Evolutionary conservation across 768 basidiomycete species (phyloP).

Genomic region (Trametes gibbosa): DNA sequence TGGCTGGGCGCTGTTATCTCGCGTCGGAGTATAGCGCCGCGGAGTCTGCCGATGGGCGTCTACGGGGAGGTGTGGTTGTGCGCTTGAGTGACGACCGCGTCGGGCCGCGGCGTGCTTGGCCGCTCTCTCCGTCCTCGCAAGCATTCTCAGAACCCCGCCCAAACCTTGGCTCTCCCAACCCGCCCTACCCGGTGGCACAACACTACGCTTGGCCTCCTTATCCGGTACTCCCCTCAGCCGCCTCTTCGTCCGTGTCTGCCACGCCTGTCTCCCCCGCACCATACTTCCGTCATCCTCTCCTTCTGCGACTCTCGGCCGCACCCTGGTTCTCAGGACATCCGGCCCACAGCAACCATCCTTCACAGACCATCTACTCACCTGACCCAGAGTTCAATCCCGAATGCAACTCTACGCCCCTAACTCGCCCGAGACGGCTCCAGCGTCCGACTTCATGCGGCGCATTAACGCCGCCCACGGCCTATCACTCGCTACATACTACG

Average conservation of each 20-base stretch:
- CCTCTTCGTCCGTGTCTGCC: background rate
- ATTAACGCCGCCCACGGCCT: slow-evolving; percentile 50
- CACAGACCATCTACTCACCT: slow-evolving; percentile 3
- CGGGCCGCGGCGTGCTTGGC: background rate
- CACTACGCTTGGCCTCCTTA: too few species aligned
- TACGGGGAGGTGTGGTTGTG: too few species aligned
- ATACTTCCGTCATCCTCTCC: background rate
- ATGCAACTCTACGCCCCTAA: slow-evolving; percentile 42
- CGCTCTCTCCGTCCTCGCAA: background rate
- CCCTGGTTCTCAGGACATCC: background rate
- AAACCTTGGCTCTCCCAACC: slow-evolving; percentile 1
- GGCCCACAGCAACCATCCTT: background rate
- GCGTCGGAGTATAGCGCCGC: slow-evolving; percentile 1
- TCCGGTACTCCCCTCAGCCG: too few species aligned
- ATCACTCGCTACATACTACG: slow-evolving; percentile 51
- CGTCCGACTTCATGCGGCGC: slow-evolving; percentile 45
- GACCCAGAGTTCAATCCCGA: slow-evolving; percentile 3
- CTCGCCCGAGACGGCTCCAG: slow-evolving; percentile 41
- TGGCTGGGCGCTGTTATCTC: slow-evolving; percentile 13
- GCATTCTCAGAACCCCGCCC: background rate
- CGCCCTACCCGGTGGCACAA: background rate
- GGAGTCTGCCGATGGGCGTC: background rate
- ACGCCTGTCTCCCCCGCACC: background rate
- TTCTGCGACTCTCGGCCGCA: background rate
- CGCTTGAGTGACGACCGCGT: too few species aligned